Base-by-base conservation (phyloP, 768 basidiomycete species). In the Astraeus odoratus region DNA sequence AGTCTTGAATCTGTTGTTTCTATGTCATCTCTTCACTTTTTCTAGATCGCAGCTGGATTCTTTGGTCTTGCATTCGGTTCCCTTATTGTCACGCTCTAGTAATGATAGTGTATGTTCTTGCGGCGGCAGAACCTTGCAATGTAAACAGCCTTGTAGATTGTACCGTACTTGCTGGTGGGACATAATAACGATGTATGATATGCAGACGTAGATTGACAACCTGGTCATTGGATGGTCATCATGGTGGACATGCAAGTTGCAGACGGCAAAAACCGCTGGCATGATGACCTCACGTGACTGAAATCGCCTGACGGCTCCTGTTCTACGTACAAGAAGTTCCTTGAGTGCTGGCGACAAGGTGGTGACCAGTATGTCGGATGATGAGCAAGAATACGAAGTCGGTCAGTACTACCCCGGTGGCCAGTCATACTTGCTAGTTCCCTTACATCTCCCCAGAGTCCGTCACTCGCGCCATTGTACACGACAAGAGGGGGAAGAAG, bases 381-480 rank as follows among this genome's bases (percentile, higher is more conserved):
- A 71, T 44, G 68, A 64, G n/a, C 37, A 0, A 43, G 78, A 81
- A 55, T 85, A 81, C 57, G 80, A 81, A 76, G 81, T 85, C 49
- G 82, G 83, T 80, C 46, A 65, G 81, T 66, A 12, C 42, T 26
- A 33, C 39, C 15, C 27, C 39, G 7, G 3, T n/a, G 27, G 49
- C 19, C 30, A 18, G 10, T 51, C 1, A 8, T 44, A 0, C 6
- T 39, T 8, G 40, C 44, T 31, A 26, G 9, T 13, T 40, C 55
- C 47, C 44, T 16, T n/a, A 43, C 19, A 7, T 46, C 4, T 25
- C 24, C 49, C 4, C 48, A 83, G 81, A 83, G 57, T 70, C 70
- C 18, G 67, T 83, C 33, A 59, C 69, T 3, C 64, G 67, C 44
- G 83, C 83, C 26, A 71, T 70, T 20, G 71, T 80, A 8, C 71